These are phyloP conservation scores for Xylariaceae sp. DNA, from an alignment of 2,329 filamentous ascomycete genomes.

Conservation along the genomic window DNA sequence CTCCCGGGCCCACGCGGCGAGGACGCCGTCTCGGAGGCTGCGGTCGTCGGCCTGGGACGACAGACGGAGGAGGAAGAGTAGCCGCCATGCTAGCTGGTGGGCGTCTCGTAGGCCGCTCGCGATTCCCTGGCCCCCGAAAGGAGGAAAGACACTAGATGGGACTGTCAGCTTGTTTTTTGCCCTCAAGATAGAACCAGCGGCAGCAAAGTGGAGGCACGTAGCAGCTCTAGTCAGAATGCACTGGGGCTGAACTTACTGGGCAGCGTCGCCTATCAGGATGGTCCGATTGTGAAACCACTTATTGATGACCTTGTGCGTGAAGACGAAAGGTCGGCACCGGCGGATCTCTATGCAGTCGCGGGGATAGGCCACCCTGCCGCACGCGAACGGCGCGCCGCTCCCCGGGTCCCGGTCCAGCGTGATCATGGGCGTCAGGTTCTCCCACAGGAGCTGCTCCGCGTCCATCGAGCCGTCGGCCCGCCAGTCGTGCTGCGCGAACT, in stretches of 20 bases:
- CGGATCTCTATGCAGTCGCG: slow-evolving; percentile 38
- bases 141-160: slow-evolving; percentile 47
- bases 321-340: slow-evolving; percentile 37
- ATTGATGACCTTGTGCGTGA: slow-evolving; percentile 38
- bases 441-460: slow-evolving; percentile 23
- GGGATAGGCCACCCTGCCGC: slow-evolving; percentile 28
- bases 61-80: slow-evolving; percentile 14
- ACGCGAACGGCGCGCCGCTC: slow-evolving; percentile 8
- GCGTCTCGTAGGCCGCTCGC: slow-evolving; percentile 28
- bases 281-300: slow-evolving; percentile 34
- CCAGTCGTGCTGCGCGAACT: slow-evolving; percentile 25
- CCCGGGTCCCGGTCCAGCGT: slow-evolving; percentile 24
- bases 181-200: too few relatives aligned
- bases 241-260: too few relatives aligned
- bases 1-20: slow-evolving; percentile 15
- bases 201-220: too few relatives aligned
- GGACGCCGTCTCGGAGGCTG: slow-evolving; percentile 6
- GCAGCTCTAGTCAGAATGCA: too few relatives aligned
- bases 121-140: slow-evolving; percentile 33
- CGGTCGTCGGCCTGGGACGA: slow-evolving; percentile 4
- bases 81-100: slow-evolving; percentile 26
- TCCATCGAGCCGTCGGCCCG: slow-evolving; percentile 24
- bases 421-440: slow-evolving; percentile 20
- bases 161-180: background rate
- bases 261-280: slow-evolving; percentile 40